phyloP scores from a whole-genome alignment of 1,284 basidiomycete genomes.

The Fomitopsis betulina region DNA sequence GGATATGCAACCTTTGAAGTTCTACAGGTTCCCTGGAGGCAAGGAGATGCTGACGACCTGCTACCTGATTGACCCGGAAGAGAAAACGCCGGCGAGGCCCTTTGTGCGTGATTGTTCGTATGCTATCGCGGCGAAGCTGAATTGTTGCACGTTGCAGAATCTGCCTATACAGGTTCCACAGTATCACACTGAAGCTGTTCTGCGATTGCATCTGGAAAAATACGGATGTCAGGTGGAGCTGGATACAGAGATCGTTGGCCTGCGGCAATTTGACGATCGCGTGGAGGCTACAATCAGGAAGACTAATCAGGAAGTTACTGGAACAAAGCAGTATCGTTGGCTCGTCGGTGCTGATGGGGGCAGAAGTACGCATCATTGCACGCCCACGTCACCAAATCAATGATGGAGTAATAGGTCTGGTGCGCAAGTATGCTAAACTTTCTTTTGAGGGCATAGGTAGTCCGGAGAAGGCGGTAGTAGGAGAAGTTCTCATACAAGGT shows the following conservation, averaged over 20 bases:
- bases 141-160: slow-evolving; percentile 2
- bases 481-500: slow-evolving; percentile 27
- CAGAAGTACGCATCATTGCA: slow-evolving; percentile 17
- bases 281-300: slow-evolving; percentile 17
- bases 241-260: slow-evolving; percentile 20
- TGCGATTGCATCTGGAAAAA: slow-evolving; percentile 23
- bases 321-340: slow-evolving; percentile 15
- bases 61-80: background rate
- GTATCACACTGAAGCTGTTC: slow-evolving; percentile 20
- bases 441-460: slow-evolving; percentile 27
- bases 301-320: background rate
- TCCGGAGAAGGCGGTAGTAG: slow-evolving; percentile 22
- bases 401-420: slow-evolving; percentile 17
- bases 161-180: slow-evolving; percentile 22
- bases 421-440: slow-evolving; percentile 25
- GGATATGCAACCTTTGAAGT: background rate
- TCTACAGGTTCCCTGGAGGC: slow-evolving; percentile 13
- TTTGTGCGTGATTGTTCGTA: slow-evolving; percentile 13
- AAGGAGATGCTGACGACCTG: slow-evolving; percentile 5
- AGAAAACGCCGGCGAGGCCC: slow-evolving; percentile 14
- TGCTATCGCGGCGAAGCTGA: background rate
- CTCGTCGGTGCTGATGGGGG: slow-evolving; percentile 34
- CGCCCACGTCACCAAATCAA: background rate
- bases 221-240: slow-evolving; percentile 25
- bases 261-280: slow-evolving; percentile 21